Percentiles rank a stretch among this genome's conserved stretches.
phyloP scores from a whole-genome alignment of 2,329 filamentous ascomycete species.

The Ceratocystis lukuohia region DNA sequence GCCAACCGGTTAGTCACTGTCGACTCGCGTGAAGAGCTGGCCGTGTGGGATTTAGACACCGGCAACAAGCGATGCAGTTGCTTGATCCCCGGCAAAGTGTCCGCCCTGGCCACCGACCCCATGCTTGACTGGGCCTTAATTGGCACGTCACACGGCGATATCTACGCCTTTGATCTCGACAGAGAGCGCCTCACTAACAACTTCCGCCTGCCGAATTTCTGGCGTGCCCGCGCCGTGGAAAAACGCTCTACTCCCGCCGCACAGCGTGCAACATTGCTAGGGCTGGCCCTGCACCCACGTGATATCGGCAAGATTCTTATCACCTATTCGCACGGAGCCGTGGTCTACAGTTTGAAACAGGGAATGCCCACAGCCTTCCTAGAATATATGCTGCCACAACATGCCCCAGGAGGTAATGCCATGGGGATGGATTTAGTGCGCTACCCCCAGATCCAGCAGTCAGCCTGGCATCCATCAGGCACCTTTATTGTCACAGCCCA shows the following conservation, averaged over 20 bases:
- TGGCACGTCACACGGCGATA: constrained; percentile 67
- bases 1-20: constrained; percentile 74
- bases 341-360: constrained; percentile 90
- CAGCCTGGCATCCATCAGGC: constrained; percentile 87
- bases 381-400: constrained; percentile 65
- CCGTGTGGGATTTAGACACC: constrained; percentile 65
- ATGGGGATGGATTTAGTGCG: constrained; percentile 47
- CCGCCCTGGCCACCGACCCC: constrained; percentile 65
- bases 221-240: constrained; percentile 58
- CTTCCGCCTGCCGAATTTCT: constrained; percentile 78
- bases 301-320: constrained; percentile 87
- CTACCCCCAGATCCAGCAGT: constrained; percentile 64
- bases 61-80: constrained; percentile 54
- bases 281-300: constrained; percentile 72
- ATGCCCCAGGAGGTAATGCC: constrained; percentile 72
- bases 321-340: constrained; percentile 78
- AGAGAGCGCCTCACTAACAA: constrained; percentile 54
- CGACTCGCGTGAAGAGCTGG: constrained; percentile 74
- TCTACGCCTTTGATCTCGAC: constrained; percentile 88
- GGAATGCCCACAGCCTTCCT: constrained; percentile 67
- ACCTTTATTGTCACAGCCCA: constrained; percentile 79
- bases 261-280: constrained; percentile 44
- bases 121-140: constrained; percentile 88
- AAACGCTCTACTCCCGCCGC: constrained; percentile 33
- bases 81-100: constrained; percentile 63